These are phyloP conservation scores for Penicillium manginii DNA, from an alignment of 495 filamentous ascomycete species.

Conservation along the genomic window DNA sequence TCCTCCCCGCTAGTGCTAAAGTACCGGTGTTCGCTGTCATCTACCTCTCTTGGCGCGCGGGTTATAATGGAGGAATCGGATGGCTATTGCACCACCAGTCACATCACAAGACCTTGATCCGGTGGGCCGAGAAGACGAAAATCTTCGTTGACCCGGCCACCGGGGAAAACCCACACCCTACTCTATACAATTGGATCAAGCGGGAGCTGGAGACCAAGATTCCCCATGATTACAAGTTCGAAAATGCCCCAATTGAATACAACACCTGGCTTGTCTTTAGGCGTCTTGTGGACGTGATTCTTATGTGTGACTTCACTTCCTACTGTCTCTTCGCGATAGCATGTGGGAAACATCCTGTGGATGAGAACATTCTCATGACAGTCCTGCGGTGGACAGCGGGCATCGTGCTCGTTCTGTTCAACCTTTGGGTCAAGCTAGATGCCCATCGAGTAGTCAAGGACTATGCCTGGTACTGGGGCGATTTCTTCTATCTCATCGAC, in stretches of 20 bases:
- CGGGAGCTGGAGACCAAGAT: conserved; percentile 93
- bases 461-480: conserved; percentile 99
- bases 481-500: conserved; percentile 98
- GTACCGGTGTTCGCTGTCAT: conserved; percentile 75
- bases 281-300: conserved; percentile 89
- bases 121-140: conserved; percentile 82
- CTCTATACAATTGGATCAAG: conserved; percentile 81
- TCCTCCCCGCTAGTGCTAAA: conserved; percentile 67
- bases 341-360: conserved; percentile 72
- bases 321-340: conserved; percentile 95
- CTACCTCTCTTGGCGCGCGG: conserved; percentile 90
- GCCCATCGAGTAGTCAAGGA: conserved; percentile 99
- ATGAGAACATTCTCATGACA: conserved; percentile 71
- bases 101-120: conserved; percentile 79
- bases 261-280: conserved; percentile 98
- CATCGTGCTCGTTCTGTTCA: conserved; percentile 83
- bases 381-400: conserved; percentile 80
- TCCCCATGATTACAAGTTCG: conserved; percentile 89
- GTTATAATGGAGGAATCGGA: conserved; percentile 94
- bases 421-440: conserved; percentile 98
- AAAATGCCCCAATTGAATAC: conserved; percentile 92
- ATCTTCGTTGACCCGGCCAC: conserved; percentile 84
- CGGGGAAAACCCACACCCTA: conserved; percentile 79
- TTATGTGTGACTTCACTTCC: conserved; percentile 98
- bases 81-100: conserved; percentile 89